Base-by-base conservation (phyloP, 805 yeast genomes). In the Suhomyces tanzawaensis region DNA sequence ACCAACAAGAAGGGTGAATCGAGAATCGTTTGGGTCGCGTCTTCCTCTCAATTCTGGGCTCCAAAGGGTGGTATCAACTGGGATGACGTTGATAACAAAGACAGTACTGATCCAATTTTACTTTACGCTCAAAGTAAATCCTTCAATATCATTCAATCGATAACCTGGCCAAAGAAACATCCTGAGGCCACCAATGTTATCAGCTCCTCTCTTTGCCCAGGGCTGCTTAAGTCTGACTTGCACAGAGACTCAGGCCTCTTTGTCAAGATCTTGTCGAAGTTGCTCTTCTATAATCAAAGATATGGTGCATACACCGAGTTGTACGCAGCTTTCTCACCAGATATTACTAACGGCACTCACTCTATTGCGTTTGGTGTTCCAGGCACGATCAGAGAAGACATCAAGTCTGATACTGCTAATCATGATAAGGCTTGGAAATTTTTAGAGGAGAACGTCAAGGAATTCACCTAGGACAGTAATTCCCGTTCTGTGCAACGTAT, bases 1-100 rank as follows among this genome's bases (percentile, higher is more conserved):
- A 38, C 39, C 2, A 49, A 56, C 9, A 48, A 55, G 13, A 42
- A 53, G 1, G 36, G 40, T 18, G 49, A 46, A 28, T 58, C 69
- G 7, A 58, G 80, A 34, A 57, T 74, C 23, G 63, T 75, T 6
- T 74, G 76, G 69, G 59, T 72, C 2, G 47, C 74, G 1, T 73
- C 79, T 1, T 34, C 60, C 24, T 71, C 62, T 1, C 72, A 64
- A 26, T 36, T 43, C 18, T 23, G 45, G 13, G 47, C 60, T 8
- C 60, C 60, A 14, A 42, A 48, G 2, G 57, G 56, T 21, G 71
- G 70, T 7, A 57, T 71, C 15, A 47, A 64, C 30, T 55, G 60
- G 43, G 62, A 57, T 30, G 66, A 65, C 39, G 51, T 64, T 28
- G 52, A 53, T 32, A 42, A 44, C 42, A 55, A 51, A 28, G 48